Conservation (phyloP, 352 stramenopile species). For the Blastocystis sp. region DNA sequence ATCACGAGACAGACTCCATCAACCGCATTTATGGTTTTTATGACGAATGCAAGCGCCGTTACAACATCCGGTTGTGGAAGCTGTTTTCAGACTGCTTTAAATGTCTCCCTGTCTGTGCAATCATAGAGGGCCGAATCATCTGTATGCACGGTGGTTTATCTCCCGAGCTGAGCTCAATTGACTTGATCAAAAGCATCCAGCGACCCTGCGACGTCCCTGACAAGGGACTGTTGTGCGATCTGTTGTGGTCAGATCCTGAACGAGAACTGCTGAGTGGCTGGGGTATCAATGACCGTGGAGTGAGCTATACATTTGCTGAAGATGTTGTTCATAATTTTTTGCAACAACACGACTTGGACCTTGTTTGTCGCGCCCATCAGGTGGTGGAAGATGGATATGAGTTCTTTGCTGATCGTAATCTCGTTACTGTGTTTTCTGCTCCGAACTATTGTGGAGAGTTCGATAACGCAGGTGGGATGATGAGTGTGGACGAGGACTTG, state of each 20-base stretch:
- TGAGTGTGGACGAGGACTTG: conserved; percentile 72
- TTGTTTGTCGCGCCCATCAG: conserved; percentile 92
- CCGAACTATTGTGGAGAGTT: conserved; percentile 66
- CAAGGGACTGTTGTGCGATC: conserved; percentile 90
- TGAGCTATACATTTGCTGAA: conserved; percentile 94
- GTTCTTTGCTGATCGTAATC: conserved; percentile 68
- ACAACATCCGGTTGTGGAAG: conserved; percentile 78
- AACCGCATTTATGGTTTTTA: conserved; percentile 99
- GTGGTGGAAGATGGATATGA: conserved; percentile 81
- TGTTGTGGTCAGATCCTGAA: conserved; percentile 96
- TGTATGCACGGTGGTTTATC: conserved; percentile 94
- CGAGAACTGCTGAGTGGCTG: conserved; percentile 92
- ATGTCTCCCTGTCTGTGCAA: conserved; percentile 87
- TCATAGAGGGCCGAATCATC: conserved; percentile 99
- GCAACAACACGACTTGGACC: conserved; percentile 88
- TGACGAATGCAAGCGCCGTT: conserved; percentile 86
- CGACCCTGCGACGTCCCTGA: conserved; percentile 73
- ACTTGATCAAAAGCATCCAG: conserved; percentile 68
- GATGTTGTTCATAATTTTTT: conserved; percentile 96
- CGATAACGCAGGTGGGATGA: conserved; percentile 75
- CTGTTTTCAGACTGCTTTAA: conserved; percentile 78
- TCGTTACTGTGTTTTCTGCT: conserved; percentile 71
- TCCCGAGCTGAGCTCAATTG: conserved; percentile 84
- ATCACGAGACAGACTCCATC: conserved; percentile 95
- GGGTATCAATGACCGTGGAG: conserved; percentile 92